Base-by-base conservation (phyloP, 208 protist genomes). In the Crithidia brevicula region DNA sequence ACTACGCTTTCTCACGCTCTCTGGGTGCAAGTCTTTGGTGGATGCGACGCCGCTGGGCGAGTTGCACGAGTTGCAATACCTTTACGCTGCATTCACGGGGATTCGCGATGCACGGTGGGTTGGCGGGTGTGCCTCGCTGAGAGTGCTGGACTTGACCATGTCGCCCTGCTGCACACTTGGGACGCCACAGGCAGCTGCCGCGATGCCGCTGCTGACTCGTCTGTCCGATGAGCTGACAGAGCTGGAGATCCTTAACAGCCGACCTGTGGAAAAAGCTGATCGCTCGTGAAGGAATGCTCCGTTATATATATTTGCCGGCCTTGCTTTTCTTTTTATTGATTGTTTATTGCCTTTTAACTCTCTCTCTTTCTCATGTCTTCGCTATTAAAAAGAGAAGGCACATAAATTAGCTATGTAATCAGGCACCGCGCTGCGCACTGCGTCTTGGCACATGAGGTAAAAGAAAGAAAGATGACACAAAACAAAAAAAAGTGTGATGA, bases 21-120 rank as follows among this genome's bases (percentile, higher is more conserved):
- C 49, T 6, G 36, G 36, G 31, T 67, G 61, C 27, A 33, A 18
- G 16, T n/a, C 47, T 0, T 22, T 77, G 9, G 50, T 66, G 7
- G 60, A 74, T 28, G 42, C 33, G 16, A 27, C 60, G 6, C 25
- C 33, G 45, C 43, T 74, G 25, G 54, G 57, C 3, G 46, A 58
- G 42, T 25, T 70, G 25, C 97, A 98, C 63, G 89, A 98, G 59
- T 72, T 97, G 15, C 93, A 98, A 30, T 71, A 86, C 18, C 74
- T 98, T 4, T 87, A 96, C 58, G 84, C 88, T 13, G 90, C 96
- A 2, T 80, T 98, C 15, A 97, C 65, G 13, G 53, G 65, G 18
- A 23, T 63, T 9, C 54, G 51, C 45, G 54, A 49, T 13, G 65
- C 57, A 28, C 34, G 31, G 27, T 71, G 65, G 54, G 16, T 71